phyloP scores from a whole-genome alignment of 2,329 filamentous ascomycete species.

The Ilyonectria mors-panacis region DNA sequence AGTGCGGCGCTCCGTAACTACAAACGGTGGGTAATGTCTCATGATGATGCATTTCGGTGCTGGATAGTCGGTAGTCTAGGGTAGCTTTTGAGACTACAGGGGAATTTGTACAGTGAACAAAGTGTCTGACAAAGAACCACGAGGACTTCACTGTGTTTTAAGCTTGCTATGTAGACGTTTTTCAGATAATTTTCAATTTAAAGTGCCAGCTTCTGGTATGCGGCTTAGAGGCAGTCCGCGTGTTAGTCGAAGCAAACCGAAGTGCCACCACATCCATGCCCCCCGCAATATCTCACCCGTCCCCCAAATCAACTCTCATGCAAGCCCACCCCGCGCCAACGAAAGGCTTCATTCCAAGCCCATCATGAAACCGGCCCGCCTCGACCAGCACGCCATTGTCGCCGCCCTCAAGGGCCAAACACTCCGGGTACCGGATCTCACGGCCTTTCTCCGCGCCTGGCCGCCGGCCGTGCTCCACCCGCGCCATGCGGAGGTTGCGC shows the following conservation, averaged over 20 bases:
- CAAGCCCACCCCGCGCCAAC: not conserved
- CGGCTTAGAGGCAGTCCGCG: not conserved
- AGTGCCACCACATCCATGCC: not conserved
- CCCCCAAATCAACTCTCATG: not conserved
- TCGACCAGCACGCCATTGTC: conserved; percentile 40
- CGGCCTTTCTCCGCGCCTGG: conserved; percentile 45
- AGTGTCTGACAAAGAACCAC: not conserved
- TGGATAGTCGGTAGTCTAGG: not conserved
- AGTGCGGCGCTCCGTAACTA: no score
- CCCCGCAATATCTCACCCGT: conserved; percentile 4
- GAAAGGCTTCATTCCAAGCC: conserved; percentile 4
- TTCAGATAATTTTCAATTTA: not conserved
- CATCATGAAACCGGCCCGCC: conserved; percentile 37
- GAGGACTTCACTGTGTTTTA: not conserved
- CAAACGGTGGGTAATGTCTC: no score
- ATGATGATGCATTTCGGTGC: no score
- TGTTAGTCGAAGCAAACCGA: not conserved
- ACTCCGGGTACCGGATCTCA: conserved; percentile 48
- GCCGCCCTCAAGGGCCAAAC: conserved; percentile 47
- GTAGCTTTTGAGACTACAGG: not conserved
- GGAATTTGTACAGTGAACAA: not conserved
- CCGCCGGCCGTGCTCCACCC: conserved; percentile 41
- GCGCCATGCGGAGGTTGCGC: conserved; percentile 38
- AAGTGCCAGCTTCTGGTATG: not conserved
- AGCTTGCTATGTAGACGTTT: not conserved